phyloP scores from a whole-genome alignment of 345 rosid species.

The Schrenkiella parvula region DNA sequence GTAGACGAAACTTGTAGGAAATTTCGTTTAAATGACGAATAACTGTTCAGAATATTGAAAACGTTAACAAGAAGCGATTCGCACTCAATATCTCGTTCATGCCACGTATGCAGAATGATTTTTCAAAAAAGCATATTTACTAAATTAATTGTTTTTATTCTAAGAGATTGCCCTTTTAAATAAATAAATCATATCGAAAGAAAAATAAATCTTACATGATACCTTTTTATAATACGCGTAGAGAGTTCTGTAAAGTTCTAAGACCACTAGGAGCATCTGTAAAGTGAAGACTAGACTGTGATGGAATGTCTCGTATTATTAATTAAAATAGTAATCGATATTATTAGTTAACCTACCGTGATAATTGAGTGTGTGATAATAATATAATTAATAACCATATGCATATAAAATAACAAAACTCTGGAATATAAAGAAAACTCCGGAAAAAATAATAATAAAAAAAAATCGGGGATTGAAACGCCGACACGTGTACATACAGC shows the following conservation, averaged over 20 bases:
- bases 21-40: neutral
- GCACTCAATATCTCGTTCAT: neutral
- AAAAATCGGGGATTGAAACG: neutral
- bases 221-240: conserved; percentile 8
- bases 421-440: neutral
- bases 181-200: neutral
- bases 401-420: neutral
- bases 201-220: neutral
- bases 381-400: neutral
- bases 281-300: conserved; percentile 19
- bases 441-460: no score
- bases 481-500: conserved; percentile 10
- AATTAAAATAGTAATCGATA: neutral
- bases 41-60: neutral
- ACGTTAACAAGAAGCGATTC: conserved; percentile 6
- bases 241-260: conserved; percentile 3
- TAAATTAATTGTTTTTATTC: neutral
- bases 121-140: neutral
- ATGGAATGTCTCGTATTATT: neutral
- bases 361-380: neutral
- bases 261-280: conserved; percentile 20
- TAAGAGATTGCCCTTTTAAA: neutral
- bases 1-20: neutral
- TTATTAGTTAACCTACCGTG: neutral
- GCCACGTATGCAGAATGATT: neutral